phyloP scores from a whole-genome alignment of 1,139 yeast genomes.

The Yamadazyma dendronema region DNA sequence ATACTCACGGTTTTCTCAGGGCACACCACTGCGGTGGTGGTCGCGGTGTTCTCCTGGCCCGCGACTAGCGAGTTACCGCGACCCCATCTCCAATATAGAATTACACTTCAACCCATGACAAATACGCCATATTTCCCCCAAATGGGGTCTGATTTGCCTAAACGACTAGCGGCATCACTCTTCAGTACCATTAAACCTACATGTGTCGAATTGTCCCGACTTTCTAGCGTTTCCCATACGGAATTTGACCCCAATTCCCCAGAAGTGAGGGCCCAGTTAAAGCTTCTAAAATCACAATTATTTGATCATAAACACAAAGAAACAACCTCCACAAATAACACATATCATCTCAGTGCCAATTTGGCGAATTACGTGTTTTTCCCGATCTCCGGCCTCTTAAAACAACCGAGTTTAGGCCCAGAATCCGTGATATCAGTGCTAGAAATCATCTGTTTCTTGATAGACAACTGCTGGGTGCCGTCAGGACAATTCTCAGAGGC shows the following conservation, averaged over 20 bases:
- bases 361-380: constrained; percentile 44
- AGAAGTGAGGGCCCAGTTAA: constrained; percentile 12
- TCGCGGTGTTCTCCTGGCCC: no score
- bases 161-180: constrained; percentile 26
- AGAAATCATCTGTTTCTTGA: constrained; percentile 28
- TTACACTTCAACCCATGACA: no score
- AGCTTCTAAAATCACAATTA: constrained; percentile 14
- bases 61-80: no score
- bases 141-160: no score
- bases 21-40: no score
- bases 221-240: constrained; percentile 17
- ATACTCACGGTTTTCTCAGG: no score
- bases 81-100: no score
- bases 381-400: constrained; percentile 36
- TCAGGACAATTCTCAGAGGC: constrained; percentile 17
- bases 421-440: constrained; percentile 23
- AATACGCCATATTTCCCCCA: no score
- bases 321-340: no score
- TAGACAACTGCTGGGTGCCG: constrained; percentile 32
- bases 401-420: constrained; percentile 25
- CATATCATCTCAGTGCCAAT: constrained; percentile 16
- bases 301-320: constrained; percentile 17
- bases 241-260: constrained; percentile 15
- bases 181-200: constrained; percentile 31
- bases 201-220: constrained; percentile 32